Percentiles rank a stretch among this genome's conserved stretches.
Conservation (phyloP, 495 filamentous ascomycete species). For the Aspergillus wentii region DNA sequence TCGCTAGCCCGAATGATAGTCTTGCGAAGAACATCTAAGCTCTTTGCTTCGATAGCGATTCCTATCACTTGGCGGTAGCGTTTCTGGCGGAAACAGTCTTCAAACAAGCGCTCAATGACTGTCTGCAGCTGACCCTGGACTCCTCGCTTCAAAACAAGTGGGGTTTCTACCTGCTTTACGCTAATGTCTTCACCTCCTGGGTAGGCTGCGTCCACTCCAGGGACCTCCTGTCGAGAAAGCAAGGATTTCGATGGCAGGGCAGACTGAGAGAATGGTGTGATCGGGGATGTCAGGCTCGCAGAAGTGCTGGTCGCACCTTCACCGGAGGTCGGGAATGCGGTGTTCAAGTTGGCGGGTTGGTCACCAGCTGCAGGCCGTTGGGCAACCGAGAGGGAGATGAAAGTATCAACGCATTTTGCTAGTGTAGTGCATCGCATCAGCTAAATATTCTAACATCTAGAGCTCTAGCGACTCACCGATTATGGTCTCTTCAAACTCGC, state of each 20-base stretch:
- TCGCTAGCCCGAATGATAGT: slow-evolving; percentile 79
- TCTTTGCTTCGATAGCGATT: slow-evolving; percentile 93
- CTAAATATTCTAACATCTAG: background rate
- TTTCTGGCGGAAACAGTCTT: slow-evolving; percentile 79
- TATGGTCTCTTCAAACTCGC: slow-evolving; percentile 98
- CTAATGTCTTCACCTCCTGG: slow-evolving; percentile 50
- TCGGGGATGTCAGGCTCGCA: slow-evolving; percentile 73
- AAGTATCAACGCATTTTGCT: slow-evolving; percentile 96
- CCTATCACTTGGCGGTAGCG: slow-evolving; percentile 97
- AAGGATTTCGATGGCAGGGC: slow-evolving; percentile 87
- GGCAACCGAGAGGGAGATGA: slow-evolving; percentile 78
- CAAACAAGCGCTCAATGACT: slow-evolving; percentile 85
- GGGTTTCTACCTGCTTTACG: slow-evolving; percentile 47
- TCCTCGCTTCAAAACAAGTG: slow-evolving; percentile 48
- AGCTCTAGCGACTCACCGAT: slow-evolving; percentile 49
- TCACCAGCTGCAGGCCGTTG: slow-evolving; percentile 55
- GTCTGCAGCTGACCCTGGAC: slow-evolving; percentile 69
- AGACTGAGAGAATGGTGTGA: slow-evolving; percentile 89
- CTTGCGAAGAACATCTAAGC: slow-evolving; percentile 80
- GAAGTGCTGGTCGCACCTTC: slow-evolving; percentile 63
- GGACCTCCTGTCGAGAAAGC: slow-evolving; percentile 73
- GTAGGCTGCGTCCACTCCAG: slow-evolving; percentile 49
- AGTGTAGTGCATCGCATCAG: slow-evolving; percentile 9
- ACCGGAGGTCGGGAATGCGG: slow-evolving; percentile 59
- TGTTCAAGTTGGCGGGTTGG: slow-evolving; percentile 63